These are phyloP conservation scores for Spathaspora gorwiae DNA, from an alignment of 805 yeast species.

Conservation along the genomic window DNA sequence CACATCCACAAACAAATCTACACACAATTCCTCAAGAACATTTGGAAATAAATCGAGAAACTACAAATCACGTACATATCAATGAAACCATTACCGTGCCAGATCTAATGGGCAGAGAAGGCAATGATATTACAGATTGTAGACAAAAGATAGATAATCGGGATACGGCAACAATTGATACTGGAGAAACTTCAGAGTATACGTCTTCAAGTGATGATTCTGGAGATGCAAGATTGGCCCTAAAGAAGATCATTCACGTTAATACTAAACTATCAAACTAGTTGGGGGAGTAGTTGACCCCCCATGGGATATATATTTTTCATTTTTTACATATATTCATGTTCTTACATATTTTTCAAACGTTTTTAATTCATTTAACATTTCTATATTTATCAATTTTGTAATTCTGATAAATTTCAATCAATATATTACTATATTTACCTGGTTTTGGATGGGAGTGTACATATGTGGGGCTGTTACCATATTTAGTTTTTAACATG, in stretches of 20 bases:
- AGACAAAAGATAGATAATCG: background rate
- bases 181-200: background rate
- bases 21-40: background rate
- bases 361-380: background rate
- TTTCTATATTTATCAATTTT: too few relatives aligned
- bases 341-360: background rate
- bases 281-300: constrained; percentile 11
- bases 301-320: background rate
- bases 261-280: constrained; percentile 6
- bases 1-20: background rate
- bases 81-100: constrained; percentile 13
- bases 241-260: constrained; percentile 32
- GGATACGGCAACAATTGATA: background rate
- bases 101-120: constrained; percentile 15
- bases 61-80: background rate
- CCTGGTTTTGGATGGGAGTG: too few relatives aligned
- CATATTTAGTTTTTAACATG: too few relatives aligned
- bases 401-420: too few relatives aligned
- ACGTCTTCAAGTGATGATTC: constrained; percentile 19
- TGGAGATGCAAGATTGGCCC: constrained; percentile 35
- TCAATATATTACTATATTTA: too few relatives aligned
- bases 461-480: too few relatives aligned
- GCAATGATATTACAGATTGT: background rate
- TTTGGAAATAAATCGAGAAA: background rate
- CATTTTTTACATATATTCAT: background rate